Evolutionary conservation across 208 protist species (phyloP).

Genomic region (Acanthamoeba castellanii): DNA sequence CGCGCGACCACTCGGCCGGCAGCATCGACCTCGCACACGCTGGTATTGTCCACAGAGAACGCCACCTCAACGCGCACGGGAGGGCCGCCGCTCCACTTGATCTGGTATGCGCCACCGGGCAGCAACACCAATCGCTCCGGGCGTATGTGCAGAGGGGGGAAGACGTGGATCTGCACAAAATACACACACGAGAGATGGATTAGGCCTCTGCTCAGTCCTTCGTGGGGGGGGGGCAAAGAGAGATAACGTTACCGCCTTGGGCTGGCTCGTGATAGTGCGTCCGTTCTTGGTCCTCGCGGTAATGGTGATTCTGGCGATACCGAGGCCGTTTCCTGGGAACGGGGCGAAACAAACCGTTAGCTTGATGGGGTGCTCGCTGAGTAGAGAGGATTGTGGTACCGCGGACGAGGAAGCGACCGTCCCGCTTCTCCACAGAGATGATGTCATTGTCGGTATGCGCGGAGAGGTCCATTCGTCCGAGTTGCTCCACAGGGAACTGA

Average conservation of each 20-base stretch:
- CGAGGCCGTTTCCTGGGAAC: conserved; percentile 27
- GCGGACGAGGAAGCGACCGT: conserved; percentile 28
- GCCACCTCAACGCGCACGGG: conserved; percentile 62
- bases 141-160: conserved; percentile 34
- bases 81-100: conserved; percentile 71
- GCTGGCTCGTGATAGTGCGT: conserved; percentile 35
- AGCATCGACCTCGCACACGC: conserved; percentile 56
- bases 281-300: conserved; percentile 56
- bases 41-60: conserved; percentile 55
- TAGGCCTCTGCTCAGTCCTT: neutral
- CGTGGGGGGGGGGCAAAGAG: neutral
- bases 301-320: conserved; percentile 59
- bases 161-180: conserved; percentile 61
- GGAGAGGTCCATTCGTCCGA: neutral
- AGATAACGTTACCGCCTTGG: conserved; percentile 25
- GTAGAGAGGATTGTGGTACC: too few species aligned
- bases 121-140: conserved; percentile 56
- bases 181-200: neutral
- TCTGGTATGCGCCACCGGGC: conserved; percentile 59
- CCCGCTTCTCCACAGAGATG: conserved; percentile 36
- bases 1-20: conserved; percentile 1
- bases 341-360: neutral
- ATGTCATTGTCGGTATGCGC: conserved; percentile 50
- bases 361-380: neutral
- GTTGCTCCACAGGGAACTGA: conserved; percentile 3